Evolutionary conservation across 306 rosid species (phyloP), one percentile per base, ranked within the genome.

Genomic region (Alnus glutinosa): DNA sequence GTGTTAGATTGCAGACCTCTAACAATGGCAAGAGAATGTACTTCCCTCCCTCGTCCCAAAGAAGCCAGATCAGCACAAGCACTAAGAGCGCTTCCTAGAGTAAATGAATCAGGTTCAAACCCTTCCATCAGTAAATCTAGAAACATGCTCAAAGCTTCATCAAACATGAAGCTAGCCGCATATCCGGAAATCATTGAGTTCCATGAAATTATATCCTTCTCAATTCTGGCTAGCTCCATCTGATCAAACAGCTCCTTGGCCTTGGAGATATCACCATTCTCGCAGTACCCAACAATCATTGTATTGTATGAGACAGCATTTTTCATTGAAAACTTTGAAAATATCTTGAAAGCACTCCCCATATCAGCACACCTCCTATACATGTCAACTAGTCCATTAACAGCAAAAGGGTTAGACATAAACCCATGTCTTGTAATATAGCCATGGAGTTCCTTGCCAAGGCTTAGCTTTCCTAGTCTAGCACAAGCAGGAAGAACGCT

Each of bases 131-230:
- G 81, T 47, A 77, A 74, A 61, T 75, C 78, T 74, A 42, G 77
- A 42, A 86, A 86, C 81, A 86, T 34, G 70, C 71, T 44, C 23
- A 83, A 77, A 68, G 89, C 91, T 81, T 86, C 82, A 70, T 83
- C 85, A 46, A 63, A 55, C 80, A 79, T 52, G 66, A 67, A 81
- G 78, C 79, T 74, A 74, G 71, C 76, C 30, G 73, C 85, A 52
- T 88, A 84, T 44, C 91, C 89, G 18, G 91, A 88, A 44, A 88
- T 88, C 79, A 88, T 79, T 4, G 89, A 70, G 85, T 88, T 88
- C 89, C 91, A 88, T 44, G 91, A 86, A 76, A 83, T 83, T 73
- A 84, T 72, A 39, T 81, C 79, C 84, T 74, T 77, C 30, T 74
- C 68, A 4, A 55, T 70, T 71, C 84, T 81, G 28, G 79, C 77